Evolutionary conservation across 805 yeast species (phyloP), one percentile per base, ranked within the genome.

Genomic region (Kuraishia hungarica): DNA sequence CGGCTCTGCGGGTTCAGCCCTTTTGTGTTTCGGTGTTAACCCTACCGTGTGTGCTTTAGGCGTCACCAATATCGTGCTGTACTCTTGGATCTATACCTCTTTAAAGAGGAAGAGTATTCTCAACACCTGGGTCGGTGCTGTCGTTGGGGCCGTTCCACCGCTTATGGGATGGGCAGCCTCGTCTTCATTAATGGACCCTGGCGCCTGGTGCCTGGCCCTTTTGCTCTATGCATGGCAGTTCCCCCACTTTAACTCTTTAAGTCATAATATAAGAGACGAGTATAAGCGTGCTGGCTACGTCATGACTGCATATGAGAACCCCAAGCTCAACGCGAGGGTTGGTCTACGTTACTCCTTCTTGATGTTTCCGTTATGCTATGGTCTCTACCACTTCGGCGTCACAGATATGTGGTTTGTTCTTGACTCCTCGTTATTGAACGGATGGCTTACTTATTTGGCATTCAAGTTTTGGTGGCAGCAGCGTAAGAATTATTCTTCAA

Each of bases 81-180:
- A 94, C 65, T 84, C 96, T 0, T 92, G 98, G 87, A 70, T 86
- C 0, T 94, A 94, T 72, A 94, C 99, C 0, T 86, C 97, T 0
- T 72, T 94, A 67, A 94, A 94, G 66, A 79, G 99, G 55, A 81
- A 77, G 57, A 84, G 89, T 23, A 93, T 94, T 53, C 67, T 88
- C 48, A 94, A 94, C 69, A 94, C 99, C 0, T 94, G 99, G 99
- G 94, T 94, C 2, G 99, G 99, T 20, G 99, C 99, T 0, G 68
- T 94, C n/a, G 99, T 94, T 2, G 99, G 99, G 2, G 99, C 97
- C 0, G 88, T 94, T 51, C 99, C 99, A 0, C 99, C 99, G 21
- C 77, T 94, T 53, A 94, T 94, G 99, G 99, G 99, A 1, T 94
- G 99, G 99, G 97, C 97, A 1, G 90, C 93, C 0, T 87, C 97